Conservation (phyloP, 1,139 yeast genomes). For the Sugiyamaella pinicola region DNA sequence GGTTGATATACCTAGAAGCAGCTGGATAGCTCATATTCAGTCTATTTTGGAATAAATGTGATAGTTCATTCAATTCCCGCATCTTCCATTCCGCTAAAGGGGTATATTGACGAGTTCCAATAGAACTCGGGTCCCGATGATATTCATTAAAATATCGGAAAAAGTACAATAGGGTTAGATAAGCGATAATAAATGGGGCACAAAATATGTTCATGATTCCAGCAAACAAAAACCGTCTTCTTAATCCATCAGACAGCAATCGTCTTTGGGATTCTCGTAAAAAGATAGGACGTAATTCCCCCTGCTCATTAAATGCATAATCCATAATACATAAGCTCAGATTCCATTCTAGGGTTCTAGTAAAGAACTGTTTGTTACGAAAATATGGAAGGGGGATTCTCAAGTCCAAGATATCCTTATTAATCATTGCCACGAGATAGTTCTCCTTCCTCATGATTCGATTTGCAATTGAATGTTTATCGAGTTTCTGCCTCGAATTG, state of each 20-base stretch:
- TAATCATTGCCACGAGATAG: constrained; percentile 85
- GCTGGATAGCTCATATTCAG: constrained; percentile 74
- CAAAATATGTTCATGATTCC: constrained; percentile 79
- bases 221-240: constrained; percentile 80
- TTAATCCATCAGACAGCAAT: constrained; percentile 66
- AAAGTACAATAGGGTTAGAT: constrained; percentile 79
- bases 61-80: constrained; percentile 89
- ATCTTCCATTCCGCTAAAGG: constrained; percentile 95
- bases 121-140: constrained; percentile 80
- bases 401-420: constrained; percentile 72
- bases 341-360: constrained; percentile 94
- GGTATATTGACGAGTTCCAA: constrained; percentile 86
- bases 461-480: constrained; percentile 93
- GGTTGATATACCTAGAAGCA: constrained; percentile 82
- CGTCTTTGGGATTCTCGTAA: constrained; percentile 73
- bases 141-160: constrained; percentile 92
- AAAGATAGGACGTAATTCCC: constrained; percentile 76
- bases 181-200: constrained; percentile 83
- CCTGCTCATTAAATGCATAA: constrained; percentile 78
- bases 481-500: constrained; percentile 71
- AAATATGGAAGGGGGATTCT: constrained; percentile 55
- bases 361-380: constrained; percentile 50
- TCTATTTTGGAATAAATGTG: constrained; percentile 81
- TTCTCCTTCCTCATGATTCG: constrained; percentile 94
- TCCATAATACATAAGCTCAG: constrained; percentile 84